Conservation (phyloP, 1,139 yeast species). For the Debaryomyces coudertii region DNA sequence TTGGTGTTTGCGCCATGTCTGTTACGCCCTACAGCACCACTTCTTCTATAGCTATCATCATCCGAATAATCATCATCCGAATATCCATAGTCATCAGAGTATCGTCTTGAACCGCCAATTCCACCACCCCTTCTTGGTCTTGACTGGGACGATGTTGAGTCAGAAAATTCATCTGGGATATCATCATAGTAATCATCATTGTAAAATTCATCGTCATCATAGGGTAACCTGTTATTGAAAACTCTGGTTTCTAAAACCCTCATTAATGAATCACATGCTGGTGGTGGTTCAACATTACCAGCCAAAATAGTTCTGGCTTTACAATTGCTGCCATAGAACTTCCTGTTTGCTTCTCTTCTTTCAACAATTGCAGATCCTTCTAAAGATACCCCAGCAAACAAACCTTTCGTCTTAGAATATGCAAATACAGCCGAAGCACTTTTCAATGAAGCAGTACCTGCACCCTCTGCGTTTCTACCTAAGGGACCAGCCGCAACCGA, state of each 20-base stretch:
- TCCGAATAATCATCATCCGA: constrained; percentile 46
- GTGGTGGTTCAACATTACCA: constrained; percentile 90
- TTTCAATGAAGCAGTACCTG: constrained; percentile 89
- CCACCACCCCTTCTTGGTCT: constrained; percentile 29
- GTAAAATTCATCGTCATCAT: constrained; percentile 56
- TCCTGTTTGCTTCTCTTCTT: constrained; percentile 94
- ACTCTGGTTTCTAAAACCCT: constrained; percentile 85
- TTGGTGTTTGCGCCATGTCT: constrained; percentile 21
- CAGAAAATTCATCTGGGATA: constrained; percentile 68
- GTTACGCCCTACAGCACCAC: constrained; percentile 18
- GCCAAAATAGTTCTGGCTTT: constrained; percentile 81
- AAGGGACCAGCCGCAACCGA: constrained; percentile 98
- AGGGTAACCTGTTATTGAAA: constrained; percentile 60
- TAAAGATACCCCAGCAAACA: constrained; percentile 94
- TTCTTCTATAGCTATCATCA: constrained; percentile 29
- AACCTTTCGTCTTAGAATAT: constrained; percentile 93
- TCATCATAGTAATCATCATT: constrained; percentile 69
- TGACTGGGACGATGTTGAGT: constrained; percentile 40
- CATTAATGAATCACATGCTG: constrained; percentile 88
- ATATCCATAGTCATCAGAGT: constrained; percentile 44
- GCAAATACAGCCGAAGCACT: constrained; percentile 90
- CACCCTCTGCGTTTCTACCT: constrained; percentile 98
- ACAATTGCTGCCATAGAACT: constrained; percentile 86
- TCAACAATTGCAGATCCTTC: constrained; percentile 96
- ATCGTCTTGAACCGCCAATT: constrained; percentile 32